Conservation (phyloP, 305 asterid species). For the Fraxinus latifolia region DNA sequence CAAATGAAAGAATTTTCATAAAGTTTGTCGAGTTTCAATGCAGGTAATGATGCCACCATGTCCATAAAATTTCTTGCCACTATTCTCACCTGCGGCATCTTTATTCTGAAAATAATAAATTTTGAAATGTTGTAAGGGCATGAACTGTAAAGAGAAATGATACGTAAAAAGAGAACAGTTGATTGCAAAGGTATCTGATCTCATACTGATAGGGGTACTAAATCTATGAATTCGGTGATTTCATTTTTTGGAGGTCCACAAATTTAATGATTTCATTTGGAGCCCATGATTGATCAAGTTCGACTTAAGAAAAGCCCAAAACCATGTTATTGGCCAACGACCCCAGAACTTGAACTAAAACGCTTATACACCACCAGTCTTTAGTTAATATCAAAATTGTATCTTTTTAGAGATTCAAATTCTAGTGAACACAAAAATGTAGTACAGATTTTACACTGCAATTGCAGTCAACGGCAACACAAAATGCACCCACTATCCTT, state of each 20-base stretch:
- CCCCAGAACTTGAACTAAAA: not conserved
- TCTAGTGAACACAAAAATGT: not conserved
- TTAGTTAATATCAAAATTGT: not conserved
- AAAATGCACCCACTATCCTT: not conserved
- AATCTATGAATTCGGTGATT: not conserved
- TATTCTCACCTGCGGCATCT: constrained; percentile 90
- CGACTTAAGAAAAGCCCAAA: not conserved
- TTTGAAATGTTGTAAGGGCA: not conserved
- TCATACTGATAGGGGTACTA: not conserved
- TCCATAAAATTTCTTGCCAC: constrained; percentile 95
- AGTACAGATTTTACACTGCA: not conserved
- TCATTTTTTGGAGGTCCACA: not conserved
- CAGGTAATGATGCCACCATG: constrained; percentile 96
- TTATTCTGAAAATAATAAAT: constrained; percentile 1
- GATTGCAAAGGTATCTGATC: not conserved
- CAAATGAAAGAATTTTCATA: constrained; percentile 85
- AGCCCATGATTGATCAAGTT: not conserved
- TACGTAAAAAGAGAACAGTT: not conserved
- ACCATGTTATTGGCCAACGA: not conserved
- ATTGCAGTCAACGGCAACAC: not conserved
- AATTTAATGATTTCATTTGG: not conserved
- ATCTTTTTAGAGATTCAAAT: not conserved
- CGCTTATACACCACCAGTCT: not conserved
- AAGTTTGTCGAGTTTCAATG: constrained; percentile 79
- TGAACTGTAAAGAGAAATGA: not conserved